Percentiles rank a stretch among this genome's conserved stretches.
These are phyloP conservation scores for Aegilops sharonensis DNA, from an alignment of 176 grass and related monocot species.

Conservation along the genomic window DNA sequence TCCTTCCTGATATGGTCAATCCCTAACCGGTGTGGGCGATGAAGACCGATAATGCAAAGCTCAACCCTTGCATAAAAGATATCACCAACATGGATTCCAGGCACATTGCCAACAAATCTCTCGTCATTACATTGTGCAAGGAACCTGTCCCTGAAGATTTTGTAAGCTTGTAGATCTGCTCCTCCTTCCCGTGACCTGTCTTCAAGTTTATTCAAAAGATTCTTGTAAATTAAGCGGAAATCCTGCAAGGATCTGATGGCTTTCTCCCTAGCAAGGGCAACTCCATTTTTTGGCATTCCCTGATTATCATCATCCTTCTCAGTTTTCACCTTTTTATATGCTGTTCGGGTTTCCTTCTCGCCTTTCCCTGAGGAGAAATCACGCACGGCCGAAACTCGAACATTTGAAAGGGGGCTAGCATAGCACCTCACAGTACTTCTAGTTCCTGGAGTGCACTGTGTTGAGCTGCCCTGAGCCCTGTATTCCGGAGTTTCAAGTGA, in stretches of 20 bases:
- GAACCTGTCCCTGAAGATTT: conserved; percentile 59
- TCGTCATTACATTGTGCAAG: conserved; percentile 24
- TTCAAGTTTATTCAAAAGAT: conserved; percentile 46
- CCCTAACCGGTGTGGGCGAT: conserved; percentile 44
- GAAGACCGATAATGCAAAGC: conserved; percentile 75
- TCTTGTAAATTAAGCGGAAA: conserved; percentile 57
- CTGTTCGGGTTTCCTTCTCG: conserved; percentile 2
- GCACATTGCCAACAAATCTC: conserved; percentile 69
- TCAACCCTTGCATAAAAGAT: conserved; percentile 73
- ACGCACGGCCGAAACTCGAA: conserved; percentile 48
- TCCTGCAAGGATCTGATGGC: conserved; percentile 41
- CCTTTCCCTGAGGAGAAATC: conserved; percentile 38
- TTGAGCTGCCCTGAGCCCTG: conserved; percentile 17
- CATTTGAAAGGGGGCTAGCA: conserved; percentile 49
- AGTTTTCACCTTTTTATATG: conserved; percentile 34
- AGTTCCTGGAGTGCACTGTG: conserved; percentile 34
- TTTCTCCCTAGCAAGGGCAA: conserved; percentile 27
- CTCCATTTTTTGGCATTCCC: conserved; percentile 5
- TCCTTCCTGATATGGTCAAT: conserved; percentile 61
- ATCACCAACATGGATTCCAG: conserved; percentile 72
- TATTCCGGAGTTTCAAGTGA: neutral
- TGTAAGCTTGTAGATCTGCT: conserved; percentile 57
- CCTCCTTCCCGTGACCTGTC: conserved; percentile 18
- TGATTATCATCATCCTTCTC: conserved; percentile 20
- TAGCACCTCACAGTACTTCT: conserved; percentile 44